phyloP scores from a whole-genome alignment of 208 protist species.

The Leishmania turanica region DNA sequence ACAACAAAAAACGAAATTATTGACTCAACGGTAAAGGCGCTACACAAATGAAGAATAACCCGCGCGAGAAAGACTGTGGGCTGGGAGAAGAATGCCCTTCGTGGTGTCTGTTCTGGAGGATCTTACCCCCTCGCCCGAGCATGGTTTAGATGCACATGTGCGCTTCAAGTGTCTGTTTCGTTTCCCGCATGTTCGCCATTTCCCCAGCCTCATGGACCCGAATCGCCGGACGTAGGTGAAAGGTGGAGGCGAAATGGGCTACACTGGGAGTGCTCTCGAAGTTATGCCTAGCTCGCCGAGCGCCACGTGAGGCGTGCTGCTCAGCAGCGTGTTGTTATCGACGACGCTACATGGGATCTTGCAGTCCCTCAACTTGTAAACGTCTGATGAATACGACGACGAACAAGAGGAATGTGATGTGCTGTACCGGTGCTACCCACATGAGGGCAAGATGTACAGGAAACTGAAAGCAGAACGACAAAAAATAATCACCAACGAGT shows the following conservation, averaged over 20 bases:
- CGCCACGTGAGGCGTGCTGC: not conserved
- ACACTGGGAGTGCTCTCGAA: not conserved
- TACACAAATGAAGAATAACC: not conserved
- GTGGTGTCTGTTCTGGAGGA: not conserved
- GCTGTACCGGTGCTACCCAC: not conserved
- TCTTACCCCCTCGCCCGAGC: not conserved
- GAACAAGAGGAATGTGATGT: not conserved
- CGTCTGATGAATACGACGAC: not conserved
- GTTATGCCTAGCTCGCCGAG: not conserved
- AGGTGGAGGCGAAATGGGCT: not conserved
- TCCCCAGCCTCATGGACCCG: not conserved
- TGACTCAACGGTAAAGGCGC: not conserved
- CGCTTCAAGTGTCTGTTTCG: not conserved
- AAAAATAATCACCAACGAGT: not conserved
- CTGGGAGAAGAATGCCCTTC: not conserved
- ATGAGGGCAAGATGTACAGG: not conserved
- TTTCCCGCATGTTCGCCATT: not conserved
- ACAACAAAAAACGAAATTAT: not conserved
- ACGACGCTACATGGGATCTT: not conserved
- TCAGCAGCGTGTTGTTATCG: not conserved
- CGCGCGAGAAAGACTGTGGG: not conserved
- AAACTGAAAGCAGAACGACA: not conserved
- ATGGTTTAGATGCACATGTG: not conserved
- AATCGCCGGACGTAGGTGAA: not conserved
- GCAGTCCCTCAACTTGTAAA: not conserved